A percentile compares a stretch with the other conserved stretches of the same genome.
Evolutionary conservation across 257 asterid genomes (phyloP).

Genomic region (Asclepias syriaca): DNA sequence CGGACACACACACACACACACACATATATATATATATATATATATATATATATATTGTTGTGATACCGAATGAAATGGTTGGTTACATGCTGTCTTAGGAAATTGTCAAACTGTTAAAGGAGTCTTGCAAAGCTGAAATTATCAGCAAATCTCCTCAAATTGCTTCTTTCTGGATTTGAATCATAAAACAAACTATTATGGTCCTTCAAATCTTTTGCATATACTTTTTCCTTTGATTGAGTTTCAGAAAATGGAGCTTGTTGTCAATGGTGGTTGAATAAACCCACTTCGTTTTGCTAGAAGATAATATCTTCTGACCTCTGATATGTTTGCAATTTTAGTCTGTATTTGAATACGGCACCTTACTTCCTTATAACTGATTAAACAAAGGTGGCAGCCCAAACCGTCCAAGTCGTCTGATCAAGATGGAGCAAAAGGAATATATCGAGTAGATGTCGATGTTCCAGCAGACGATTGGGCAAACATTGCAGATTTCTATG

Average conservation of each 20-base stretch:
- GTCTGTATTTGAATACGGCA: slow-evolving; percentile 19
- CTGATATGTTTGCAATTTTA: slow-evolving; percentile 9
- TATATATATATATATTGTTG: no score
- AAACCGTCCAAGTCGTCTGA: slow-evolving; percentile 38
- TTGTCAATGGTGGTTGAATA: not conserved
- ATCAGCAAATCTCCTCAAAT: not conserved
- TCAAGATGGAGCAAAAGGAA: slow-evolving; percentile 54
- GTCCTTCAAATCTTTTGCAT: not conserved
- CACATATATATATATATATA: no score
- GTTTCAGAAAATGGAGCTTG: not conserved
- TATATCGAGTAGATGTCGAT: slow-evolving; percentile 78
- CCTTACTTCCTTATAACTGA: slow-evolving; percentile 63
- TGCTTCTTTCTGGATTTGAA: not conserved
- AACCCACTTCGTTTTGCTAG: not conserved
- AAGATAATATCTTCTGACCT: not conserved
- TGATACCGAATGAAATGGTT: no score
- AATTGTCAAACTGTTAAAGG: not conserved
- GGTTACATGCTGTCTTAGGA: not conserved
- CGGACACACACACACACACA: no score
- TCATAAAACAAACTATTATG: not conserved
- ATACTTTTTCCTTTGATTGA: not conserved
- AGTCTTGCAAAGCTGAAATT: not conserved
- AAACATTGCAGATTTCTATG: slow-evolving; percentile 58
- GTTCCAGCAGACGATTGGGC: slow-evolving; percentile 86
- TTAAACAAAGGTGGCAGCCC: slow-evolving; percentile 76